These are phyloP conservation scores for Sporothrix brasiliensis DNA, from an alignment of 2,329 filamentous ascomycete species.

Conservation along the genomic window DNA sequence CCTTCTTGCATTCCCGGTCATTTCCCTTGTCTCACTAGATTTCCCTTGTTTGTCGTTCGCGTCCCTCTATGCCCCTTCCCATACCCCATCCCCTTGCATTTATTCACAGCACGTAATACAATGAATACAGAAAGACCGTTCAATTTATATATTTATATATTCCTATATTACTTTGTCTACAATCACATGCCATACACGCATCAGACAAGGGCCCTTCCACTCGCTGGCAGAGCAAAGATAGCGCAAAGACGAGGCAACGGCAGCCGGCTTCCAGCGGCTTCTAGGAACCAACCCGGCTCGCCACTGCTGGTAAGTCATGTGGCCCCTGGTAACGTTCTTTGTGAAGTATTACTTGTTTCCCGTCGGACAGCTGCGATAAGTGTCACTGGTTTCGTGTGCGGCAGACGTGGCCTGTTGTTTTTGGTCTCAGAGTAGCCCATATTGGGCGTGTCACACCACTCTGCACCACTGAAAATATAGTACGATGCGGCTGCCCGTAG, in stretches of 20 bases:
- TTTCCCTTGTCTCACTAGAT: background rate
- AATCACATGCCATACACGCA: background rate
- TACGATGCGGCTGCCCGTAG: background rate
- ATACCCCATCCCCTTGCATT: conserved; percentile 7
- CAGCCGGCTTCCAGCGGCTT: conserved; percentile 10
- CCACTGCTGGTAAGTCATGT: background rate
- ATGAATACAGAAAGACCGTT: background rate
- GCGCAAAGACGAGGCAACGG: conserved; percentile 1
- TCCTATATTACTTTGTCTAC: background rate
- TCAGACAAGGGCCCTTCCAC: background rate
- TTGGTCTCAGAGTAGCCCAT: background rate
- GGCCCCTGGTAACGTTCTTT: background rate
- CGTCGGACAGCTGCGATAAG: background rate
- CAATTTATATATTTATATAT: background rate
- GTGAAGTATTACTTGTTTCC: background rate
- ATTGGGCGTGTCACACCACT: conserved; percentile 11
- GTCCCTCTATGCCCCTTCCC: conserved; percentile 19
- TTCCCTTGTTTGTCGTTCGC: conserved; percentile 11
- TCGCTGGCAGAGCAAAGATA: background rate
- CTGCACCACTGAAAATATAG: conserved; percentile 3
- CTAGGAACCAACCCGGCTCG: background rate
- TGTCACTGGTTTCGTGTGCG: background rate
- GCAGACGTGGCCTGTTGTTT: background rate
- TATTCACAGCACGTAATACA: background rate
- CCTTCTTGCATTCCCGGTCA: conserved; percentile 21